These are phyloP conservation scores for Cytospora mali DNA, from an alignment of 2,329 filamentous ascomycete genomes.

Conservation along the genomic window DNA sequence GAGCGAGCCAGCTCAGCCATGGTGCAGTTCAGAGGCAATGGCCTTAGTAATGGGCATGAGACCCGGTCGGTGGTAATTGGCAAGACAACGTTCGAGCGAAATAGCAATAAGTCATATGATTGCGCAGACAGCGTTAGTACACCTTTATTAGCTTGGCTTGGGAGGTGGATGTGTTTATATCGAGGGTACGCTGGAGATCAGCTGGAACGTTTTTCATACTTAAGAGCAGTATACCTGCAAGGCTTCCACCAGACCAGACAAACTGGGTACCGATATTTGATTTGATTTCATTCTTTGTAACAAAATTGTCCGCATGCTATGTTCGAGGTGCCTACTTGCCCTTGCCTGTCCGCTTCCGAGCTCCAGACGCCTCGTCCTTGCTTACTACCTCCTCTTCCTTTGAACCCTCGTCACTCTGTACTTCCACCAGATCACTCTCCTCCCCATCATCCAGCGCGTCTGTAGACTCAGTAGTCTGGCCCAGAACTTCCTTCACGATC, in stretches of 20 bases:
- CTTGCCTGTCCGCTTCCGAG: slow-evolving; percentile 12
- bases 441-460: slow-evolving; percentile 25
- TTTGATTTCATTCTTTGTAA: neutral
- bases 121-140: too few species aligned
- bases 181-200: too few species aligned
- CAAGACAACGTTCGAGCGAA: neutral
- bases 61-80: neutral
- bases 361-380: slow-evolving; percentile 8
- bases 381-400: slow-evolving; percentile 5
- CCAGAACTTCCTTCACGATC: slow-evolving; percentile 68
- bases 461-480: slow-evolving; percentile 29
- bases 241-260: neutral
- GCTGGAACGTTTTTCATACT: too few species aligned
- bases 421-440: slow-evolving; percentile 26
- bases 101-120: too few species aligned
- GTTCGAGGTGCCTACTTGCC: neutral
- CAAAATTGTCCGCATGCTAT: neutral
- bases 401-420: slow-evolving; percentile 11
- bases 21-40: neutral
- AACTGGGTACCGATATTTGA: neutral
- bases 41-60: neutral
- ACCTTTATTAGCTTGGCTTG: too few species aligned
- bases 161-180: too few species aligned
- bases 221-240: too few species aligned
- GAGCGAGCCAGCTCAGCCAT: neutral